phyloP scores from a whole-genome alignment of 805 yeast genomes.

The Zygoascus ofunaensis region DNA sequence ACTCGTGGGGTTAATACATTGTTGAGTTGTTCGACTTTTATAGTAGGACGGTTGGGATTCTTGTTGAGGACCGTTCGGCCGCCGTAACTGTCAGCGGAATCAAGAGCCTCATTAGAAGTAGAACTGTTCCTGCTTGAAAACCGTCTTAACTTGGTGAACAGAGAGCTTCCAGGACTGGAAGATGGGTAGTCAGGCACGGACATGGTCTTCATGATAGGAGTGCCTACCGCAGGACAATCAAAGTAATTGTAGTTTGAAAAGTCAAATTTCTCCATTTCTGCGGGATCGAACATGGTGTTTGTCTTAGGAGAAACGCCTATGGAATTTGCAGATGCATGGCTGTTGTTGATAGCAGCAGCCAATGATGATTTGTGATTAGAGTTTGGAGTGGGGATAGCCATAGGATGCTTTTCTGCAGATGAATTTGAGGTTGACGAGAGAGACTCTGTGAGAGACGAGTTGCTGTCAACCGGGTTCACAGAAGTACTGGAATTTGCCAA shows the following conservation, averaged over 20 bases:
- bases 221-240: background rate
- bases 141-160: slow-evolving; percentile 13
- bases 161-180: background rate
- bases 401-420: background rate
- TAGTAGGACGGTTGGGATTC: slow-evolving; percentile 32
- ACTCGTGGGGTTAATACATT: slow-evolving; percentile 46
- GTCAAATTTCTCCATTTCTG: too few relatives aligned
- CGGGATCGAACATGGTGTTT: too few relatives aligned
- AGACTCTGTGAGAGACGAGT: background rate
- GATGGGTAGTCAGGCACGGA: background rate
- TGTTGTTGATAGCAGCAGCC: background rate
- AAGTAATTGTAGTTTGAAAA: background rate
- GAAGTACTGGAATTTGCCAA: too few relatives aligned
- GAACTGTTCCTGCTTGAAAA: slow-evolving; percentile 11
- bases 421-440: background rate
- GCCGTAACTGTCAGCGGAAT: slow-evolving; percentile 1
- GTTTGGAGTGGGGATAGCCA: background rate
- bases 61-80: slow-evolving; percentile 37
- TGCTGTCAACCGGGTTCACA: background rate
- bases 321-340: background rate
- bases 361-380: background rate
- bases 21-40: slow-evolving; percentile 12
- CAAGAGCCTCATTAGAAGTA: background rate
- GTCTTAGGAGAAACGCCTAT: background rate
- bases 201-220: background rate